These are phyloP conservation scores for Eimeria tenella DNA, from an alignment of 169 alveolate species.

Conservation along the genomic window DNA sequence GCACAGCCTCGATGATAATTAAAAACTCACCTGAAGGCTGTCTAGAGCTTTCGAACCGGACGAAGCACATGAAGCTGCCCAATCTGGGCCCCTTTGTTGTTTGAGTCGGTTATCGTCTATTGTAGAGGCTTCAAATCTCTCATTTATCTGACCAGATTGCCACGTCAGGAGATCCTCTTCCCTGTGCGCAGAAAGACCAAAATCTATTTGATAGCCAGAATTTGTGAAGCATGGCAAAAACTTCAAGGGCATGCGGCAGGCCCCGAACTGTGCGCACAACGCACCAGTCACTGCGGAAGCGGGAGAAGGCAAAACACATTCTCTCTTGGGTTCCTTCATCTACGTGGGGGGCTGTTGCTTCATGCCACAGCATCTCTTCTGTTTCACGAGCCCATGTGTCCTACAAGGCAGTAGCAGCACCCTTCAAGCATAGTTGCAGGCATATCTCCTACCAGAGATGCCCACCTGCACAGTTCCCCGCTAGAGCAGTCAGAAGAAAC, in stretches of 20 bases:
- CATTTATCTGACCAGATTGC: conserved; percentile 65
- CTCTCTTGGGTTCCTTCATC: background rate
- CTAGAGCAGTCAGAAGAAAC: no score
- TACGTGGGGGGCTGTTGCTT: background rate
- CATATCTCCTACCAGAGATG: background rate
- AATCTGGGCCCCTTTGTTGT: conserved; percentile 57
- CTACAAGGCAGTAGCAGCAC: background rate
- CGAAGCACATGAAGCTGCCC: conserved; percentile 68
- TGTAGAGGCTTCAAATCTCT: conserved; percentile 46
- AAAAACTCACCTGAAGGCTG: conserved; percentile 25
- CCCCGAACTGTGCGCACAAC: background rate
- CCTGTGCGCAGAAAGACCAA: background rate
- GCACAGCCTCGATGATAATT: no score
- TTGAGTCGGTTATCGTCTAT: conserved; percentile 47
- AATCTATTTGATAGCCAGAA: no score
- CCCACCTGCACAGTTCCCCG: no score
- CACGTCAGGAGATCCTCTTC: conserved; percentile 64
- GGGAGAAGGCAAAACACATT: conserved; percentile 44
- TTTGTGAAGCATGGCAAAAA: no score
- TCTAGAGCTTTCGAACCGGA: conserved; percentile 28
- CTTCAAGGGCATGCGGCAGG: no score
- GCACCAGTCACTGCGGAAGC: conserved; percentile 64
- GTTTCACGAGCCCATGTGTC: conserved; percentile 50
- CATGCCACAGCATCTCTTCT: conserved; percentile 13
- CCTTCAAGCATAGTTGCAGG: background rate